A percentile compares a stretch with the other conserved stretches of the same genome.
Evolutionary conservation across 108 stramenopile species (phyloP).

Genomic region (Skeletonema tropicum): DNA sequence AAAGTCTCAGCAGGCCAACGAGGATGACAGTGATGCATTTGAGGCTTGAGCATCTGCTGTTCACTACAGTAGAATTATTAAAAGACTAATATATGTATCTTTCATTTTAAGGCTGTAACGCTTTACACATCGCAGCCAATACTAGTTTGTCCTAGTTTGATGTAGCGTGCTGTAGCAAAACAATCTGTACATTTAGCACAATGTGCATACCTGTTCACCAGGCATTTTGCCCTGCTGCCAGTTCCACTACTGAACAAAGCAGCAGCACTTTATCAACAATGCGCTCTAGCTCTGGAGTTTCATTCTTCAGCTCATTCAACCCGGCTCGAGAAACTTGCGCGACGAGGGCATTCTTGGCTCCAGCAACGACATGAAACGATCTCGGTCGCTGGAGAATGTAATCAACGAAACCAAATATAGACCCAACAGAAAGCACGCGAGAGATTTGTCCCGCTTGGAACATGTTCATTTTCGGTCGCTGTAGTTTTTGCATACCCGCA

Average conservation of each 20-base stretch:
- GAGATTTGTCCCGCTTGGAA: constrained; percentile 35
- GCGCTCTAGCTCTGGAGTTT: constrained; percentile 60
- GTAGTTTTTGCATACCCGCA: constrained; percentile 35
- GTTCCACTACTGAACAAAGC: constrained; percentile 66
- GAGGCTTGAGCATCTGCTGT: no score
- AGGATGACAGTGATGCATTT: no score
- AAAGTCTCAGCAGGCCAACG: no score
- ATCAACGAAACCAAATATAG: constrained; percentile 86
- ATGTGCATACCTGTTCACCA: background rate
- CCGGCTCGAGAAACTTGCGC: constrained; percentile 62
- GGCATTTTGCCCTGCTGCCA: constrained; percentile 40
- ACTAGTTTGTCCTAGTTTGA: no score
- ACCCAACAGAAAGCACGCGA: constrained; percentile 58
- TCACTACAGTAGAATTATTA: no score
- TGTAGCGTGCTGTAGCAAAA: no score
- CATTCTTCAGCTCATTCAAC: constrained; percentile 54
- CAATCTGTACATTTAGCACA: no score
- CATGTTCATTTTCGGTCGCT: constrained; percentile 16
- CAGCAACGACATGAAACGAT: constrained; percentile 67
- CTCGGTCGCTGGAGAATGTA: constrained; percentile 73
- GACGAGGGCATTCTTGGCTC: constrained; percentile 62
- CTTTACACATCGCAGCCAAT: no score
- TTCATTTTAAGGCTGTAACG: no score
- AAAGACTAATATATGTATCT: no score
- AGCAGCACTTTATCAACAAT: constrained; percentile 78